A percentile compares a stretch with the other conserved stretches of the same genome.
These are phyloP conservation scores for Chionographis japonica DNA, from an alignment of 106 monocot species.

Conservation along the genomic window DNA sequence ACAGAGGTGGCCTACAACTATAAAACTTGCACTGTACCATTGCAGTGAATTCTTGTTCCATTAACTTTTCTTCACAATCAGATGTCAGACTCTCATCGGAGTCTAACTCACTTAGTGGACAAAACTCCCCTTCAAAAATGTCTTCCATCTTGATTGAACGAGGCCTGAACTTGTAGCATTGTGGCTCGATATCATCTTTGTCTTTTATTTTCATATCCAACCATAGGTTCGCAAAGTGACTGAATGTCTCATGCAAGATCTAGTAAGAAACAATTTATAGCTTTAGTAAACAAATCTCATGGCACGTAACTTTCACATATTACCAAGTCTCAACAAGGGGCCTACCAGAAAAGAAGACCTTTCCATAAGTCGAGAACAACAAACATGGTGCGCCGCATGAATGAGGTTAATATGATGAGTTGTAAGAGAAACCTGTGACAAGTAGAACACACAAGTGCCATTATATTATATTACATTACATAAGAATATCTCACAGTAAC, in stretches of 20 bases:
- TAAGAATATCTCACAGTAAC: neutral
- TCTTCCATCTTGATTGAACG: constrained; percentile 61
- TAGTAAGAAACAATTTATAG: constrained; percentile 18
- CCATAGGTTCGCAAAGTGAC: constrained; percentile 64
- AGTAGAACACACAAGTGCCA: neutral
- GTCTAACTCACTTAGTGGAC: constrained; percentile 25
- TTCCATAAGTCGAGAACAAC: constrained; percentile 54
- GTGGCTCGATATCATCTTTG: constrained; percentile 45
- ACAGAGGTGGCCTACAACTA: neutral
- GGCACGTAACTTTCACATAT: neutral
- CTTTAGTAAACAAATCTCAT: constrained; percentile 6
- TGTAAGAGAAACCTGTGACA: constrained; percentile 29
- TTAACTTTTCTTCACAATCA: constrained; percentile 35
- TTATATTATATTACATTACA: neutral
- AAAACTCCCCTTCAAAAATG: constrained; percentile 38
- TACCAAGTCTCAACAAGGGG: neutral
- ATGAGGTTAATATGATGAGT: constrained; percentile 52
- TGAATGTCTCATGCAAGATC: constrained; percentile 61
- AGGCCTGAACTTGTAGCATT: constrained; percentile 61
- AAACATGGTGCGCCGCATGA: constrained; percentile 32
- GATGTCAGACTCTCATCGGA: constrained; percentile 26
- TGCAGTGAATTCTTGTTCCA: constrained; percentile 41
- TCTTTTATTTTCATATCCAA: constrained; percentile 55
- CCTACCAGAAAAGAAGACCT: constrained; percentile 56
- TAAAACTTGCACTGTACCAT: constrained; percentile 14